These are phyloP conservation scores for Hanseniaspora hatyaiensis DNA, from an alignment of 805 yeast genomes.

Conservation along the genomic window DNA sequence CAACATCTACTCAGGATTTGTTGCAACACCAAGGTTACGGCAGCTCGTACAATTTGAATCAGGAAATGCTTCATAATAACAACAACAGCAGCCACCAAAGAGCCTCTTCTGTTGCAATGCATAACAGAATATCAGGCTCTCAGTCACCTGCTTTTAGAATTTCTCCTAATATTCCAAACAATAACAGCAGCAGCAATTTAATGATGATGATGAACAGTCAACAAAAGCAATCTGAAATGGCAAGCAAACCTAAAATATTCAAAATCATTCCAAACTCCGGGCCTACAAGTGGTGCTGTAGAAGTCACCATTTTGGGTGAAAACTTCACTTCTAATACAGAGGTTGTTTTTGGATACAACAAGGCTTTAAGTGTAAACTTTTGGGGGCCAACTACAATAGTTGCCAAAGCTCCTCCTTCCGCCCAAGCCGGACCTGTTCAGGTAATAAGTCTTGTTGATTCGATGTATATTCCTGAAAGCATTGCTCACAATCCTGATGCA, in stretches of 20 bases:
- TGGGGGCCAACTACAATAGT: slow-evolving; percentile 94
- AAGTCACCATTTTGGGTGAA: slow-evolving; percentile 78
- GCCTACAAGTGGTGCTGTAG: slow-evolving; percentile 91
- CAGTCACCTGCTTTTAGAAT: slow-evolving; percentile 9
- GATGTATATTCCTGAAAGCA: slow-evolving; percentile 24
- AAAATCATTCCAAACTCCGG: slow-evolving; percentile 93
- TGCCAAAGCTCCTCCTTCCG: slow-evolving; percentile 85
- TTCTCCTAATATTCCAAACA: slow-evolving; percentile 6
- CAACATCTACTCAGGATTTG: slow-evolving; percentile 14
- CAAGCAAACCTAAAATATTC: slow-evolving; percentile 48
- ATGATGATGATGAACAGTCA: neutral
- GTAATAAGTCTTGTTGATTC: slow-evolving; percentile 65
- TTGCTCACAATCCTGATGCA: slow-evolving; percentile 25
- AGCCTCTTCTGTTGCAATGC: neutral
- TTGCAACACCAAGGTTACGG: slow-evolving; percentile 13
- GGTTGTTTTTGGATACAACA: slow-evolving; percentile 76
- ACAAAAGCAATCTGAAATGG: slow-evolving; percentile 2
- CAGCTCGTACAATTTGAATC: neutral
- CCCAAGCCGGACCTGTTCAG: slow-evolving; percentile 73
- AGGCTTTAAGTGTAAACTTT: slow-evolving; percentile 77
- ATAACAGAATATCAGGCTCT: slow-evolving; percentile 1
- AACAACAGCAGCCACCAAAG: neutral
- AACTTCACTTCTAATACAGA: slow-evolving; percentile 72
- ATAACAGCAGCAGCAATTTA: slow-evolving; percentile 1
- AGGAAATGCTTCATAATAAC: neutral